phyloP scores from a whole-genome alignment of 2,329 filamentous ascomycete species.

The Biscogniauxia marginata region DNA sequence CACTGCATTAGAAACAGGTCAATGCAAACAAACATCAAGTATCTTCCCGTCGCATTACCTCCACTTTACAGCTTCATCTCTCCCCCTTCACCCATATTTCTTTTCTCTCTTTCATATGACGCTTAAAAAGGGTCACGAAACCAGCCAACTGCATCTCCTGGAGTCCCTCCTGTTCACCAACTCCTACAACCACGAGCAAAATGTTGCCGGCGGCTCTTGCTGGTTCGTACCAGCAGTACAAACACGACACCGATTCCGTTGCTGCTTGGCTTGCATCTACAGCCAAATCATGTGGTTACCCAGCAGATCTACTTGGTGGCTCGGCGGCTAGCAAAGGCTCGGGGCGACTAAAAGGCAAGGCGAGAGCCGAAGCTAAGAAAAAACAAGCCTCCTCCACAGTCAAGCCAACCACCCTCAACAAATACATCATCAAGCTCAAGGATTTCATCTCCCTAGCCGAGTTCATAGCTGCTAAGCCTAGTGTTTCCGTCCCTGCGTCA shows the following conservation, averaged over 20 bases:
- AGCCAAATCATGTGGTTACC: slow-evolving; percentile 35
- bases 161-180: not conserved
- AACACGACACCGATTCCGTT: slow-evolving; percentile 40
- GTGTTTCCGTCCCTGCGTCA: slow-evolving; percentile 28
- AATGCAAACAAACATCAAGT: too few relatives aligned
- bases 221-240: slow-evolving; percentile 39
- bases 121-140: too few relatives aligned
- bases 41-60: too few relatives aligned
- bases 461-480: slow-evolving; percentile 32
- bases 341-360: slow-evolving; percentile 31
- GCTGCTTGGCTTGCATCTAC: slow-evolving; percentile 43
- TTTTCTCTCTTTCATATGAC: too few relatives aligned
- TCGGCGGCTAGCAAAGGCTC: not conserved
- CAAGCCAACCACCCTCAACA: slow-evolving; percentile 6
- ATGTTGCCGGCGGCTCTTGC: slow-evolving; percentile 19
- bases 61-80: too few relatives aligned
- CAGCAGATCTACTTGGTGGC: slow-evolving; percentile 16
- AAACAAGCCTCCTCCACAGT: not conserved
- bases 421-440: slow-evolving; percentile 36
- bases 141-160: too few relatives aligned
- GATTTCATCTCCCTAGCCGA: slow-evolving; percentile 40
- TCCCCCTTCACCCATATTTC: too few relatives aligned
- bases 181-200: not conserved
- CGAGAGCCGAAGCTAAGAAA: slow-evolving; percentile 23
- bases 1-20: too few relatives aligned